These are phyloP conservation scores for Ambrosia trifida DNA, from an alignment of 129 eudicot genomes.

Conservation along the genomic window DNA sequence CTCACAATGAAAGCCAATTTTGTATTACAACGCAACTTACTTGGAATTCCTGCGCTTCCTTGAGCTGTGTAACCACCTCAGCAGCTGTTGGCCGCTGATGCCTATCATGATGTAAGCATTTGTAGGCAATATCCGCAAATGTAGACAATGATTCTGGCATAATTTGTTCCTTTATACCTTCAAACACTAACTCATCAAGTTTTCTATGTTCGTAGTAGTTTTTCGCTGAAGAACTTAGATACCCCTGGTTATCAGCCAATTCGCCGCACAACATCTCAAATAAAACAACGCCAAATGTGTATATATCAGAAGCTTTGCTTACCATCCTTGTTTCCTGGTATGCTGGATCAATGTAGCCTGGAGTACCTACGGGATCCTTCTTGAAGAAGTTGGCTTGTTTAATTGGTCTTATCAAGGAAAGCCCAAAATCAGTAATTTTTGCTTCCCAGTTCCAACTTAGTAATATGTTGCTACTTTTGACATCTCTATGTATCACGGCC, in stretches of 20 bases:
- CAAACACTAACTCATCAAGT: too few relatives aligned
- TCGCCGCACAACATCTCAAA: too few relatives aligned
- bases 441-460: neutral
- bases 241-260: too few relatives aligned
- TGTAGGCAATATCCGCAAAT: neutral
- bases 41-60: neutral
- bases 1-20: neutral
- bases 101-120: neutral
- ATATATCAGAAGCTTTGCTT: too few relatives aligned
- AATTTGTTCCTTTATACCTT: too few relatives aligned
- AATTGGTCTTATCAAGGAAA: neutral
- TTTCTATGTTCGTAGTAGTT: too few relatives aligned
- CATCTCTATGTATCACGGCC: neutral
- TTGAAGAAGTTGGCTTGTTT: neutral
- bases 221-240: neutral
- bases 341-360: too few relatives aligned
- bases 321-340: too few relatives aligned
- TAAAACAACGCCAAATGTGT: too few relatives aligned
- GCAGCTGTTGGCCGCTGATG: constrained; percentile 1
- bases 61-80: neutral
- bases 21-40: neutral
- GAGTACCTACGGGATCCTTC: too few relatives aligned
- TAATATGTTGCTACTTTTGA: neutral
- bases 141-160: neutral
- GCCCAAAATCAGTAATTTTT: constrained; percentile 3